These are phyloP conservation scores for Bruguiera parviflora DNA, from an alignment of 345 rosid species.

Conservation along the genomic window DNA sequence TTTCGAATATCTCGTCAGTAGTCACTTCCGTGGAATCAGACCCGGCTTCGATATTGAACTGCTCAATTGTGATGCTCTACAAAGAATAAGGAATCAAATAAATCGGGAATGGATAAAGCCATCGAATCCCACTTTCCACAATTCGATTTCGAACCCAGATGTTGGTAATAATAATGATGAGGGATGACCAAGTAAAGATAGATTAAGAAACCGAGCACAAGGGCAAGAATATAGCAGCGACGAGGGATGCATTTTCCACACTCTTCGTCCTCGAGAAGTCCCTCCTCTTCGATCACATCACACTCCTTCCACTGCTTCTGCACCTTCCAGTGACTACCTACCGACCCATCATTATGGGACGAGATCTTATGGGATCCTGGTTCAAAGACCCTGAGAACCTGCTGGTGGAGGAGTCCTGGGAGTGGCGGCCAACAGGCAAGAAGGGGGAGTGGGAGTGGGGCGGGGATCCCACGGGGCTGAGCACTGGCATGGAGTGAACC, in stretches of 20 bases:
- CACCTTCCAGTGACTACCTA: slow-evolving; percentile 44
- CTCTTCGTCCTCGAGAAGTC: slow-evolving; percentile 78
- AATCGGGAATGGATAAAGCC: background rate
- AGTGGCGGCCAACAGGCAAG: slow-evolving; percentile 75
- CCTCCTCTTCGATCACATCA: slow-evolving; percentile 87
- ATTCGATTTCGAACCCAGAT: too few relatives aligned
- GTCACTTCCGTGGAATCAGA: slow-evolving; percentile 80
- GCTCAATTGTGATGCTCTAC: slow-evolving; percentile 78
- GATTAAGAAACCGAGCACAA: slow-evolving; percentile 63
- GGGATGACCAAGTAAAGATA: too few relatives aligned
- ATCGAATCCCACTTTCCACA: background rate
- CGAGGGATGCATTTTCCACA: slow-evolving; percentile 63
- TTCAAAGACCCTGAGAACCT: slow-evolving; percentile 85
- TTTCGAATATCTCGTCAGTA: slow-evolving; percentile 34
- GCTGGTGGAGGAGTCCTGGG: slow-evolving; percentile 80
- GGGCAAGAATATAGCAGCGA: slow-evolving; percentile 72
- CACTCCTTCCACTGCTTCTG: slow-evolving; percentile 74
- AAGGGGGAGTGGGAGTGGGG: slow-evolving; percentile 90
- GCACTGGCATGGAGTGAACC: slow-evolving; percentile 88
- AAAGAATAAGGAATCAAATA: background rate
- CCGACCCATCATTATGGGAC: slow-evolving; percentile 53
- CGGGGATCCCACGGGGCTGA: slow-evolving; percentile 86
- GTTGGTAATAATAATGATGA: too few relatives aligned
- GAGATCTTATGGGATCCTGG: slow-evolving; percentile 87
- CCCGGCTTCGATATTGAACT: slow-evolving; percentile 82